Evolutionary conservation across 805 yeast genomes (phyloP), one percentile per base, ranked within the genome.

Genomic region (Yarrowia divulgata): DNA sequence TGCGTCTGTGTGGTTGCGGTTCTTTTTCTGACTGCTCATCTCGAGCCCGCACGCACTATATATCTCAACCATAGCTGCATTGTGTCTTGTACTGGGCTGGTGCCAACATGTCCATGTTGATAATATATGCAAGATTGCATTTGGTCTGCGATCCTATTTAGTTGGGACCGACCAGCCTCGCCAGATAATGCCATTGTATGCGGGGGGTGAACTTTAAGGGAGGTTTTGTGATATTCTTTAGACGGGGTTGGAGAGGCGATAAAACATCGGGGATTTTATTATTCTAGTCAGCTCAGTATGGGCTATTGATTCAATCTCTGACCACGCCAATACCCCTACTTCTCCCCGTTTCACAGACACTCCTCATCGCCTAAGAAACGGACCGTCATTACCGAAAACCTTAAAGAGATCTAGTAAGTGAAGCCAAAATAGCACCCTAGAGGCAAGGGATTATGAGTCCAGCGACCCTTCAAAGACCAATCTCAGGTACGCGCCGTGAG

Each of bases 141-240:
- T 49, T 49, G 54, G 19, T 8, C 12, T 3, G n/a, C 1, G 9
- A 6, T 16, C 54, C 39, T 16, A 16, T 12, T 8, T 9, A 49
- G 54, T 29, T 32, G 39, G 19, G 35, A 16, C 19, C 54, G 8
- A 49, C 54, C 54, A 49, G 54, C 54, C 54, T 49, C 54, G 54
- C 8, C 19, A 18, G 54, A 49, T 49, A 49, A 49, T 49, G 54
- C 39, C 14, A 49, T 49, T 49, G 54, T 49, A 49, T 49, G 54
- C 54, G 13, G 19, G 18, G 18, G 0, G 29, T 14, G 18, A 29
- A 23, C 18, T 16, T 23, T 14, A 14, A 4, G 1, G 1, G 13
- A 14, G 1, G 4, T 23, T 14, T 8, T 23, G 29, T 1, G 48
- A 19, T 9, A 29, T 0, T 3, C 12, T 23, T 10, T 43, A 1